These are phyloP conservation scores for Podaxis sp. DNA, from an alignment of 768 basidiomycete species.

Conservation along the genomic window DNA sequence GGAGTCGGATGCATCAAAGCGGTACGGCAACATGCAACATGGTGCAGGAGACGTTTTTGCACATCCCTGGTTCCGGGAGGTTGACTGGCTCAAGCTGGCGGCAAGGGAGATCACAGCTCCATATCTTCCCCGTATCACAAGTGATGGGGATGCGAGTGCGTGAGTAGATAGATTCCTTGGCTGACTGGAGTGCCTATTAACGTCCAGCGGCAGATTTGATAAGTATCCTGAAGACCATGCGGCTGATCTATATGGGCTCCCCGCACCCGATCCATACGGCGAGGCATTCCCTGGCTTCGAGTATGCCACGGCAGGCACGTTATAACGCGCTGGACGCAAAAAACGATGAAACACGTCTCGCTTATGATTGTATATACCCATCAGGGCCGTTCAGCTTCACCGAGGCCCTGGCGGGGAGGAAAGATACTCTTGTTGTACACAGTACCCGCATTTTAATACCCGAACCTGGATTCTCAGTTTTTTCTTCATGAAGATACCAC, in stretches of 20 bases:
- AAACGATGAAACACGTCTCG: neutral
- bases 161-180: constrained; percentile 37
- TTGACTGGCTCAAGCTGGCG: constrained; percentile 83
- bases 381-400: neutral
- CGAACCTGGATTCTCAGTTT: neutral
- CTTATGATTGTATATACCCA: constrained; percentile 4
- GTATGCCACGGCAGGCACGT: constrained; percentile 41
- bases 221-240: constrained; percentile 75
- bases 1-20: constrained; percentile 83
- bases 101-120: constrained; percentile 91
- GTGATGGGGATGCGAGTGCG: constrained; percentile 96
- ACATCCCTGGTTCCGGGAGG: constrained; percentile 93
- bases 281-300: constrained; percentile 77
- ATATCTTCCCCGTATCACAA: constrained; percentile 86
- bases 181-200: constrained; percentile 14
- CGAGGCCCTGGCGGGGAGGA: neutral
- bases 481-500: constrained; percentile 4
- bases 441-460: constrained; percentile 3
- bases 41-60: constrained; percentile 91
- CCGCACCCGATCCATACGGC: constrained; percentile 61
- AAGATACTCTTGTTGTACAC: neutral
- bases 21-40: constrained; percentile 86
- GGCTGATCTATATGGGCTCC: constrained; percentile 55
- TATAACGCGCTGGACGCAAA: constrained; percentile 14
- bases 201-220: constrained; percentile 55